Percentiles rank a stretch among this genome's conserved stretches.
Evolutionary conservation across 495 filamentous ascomycete genomes (phyloP).

Genomic region (Hypoxylon perforatum): DNA sequence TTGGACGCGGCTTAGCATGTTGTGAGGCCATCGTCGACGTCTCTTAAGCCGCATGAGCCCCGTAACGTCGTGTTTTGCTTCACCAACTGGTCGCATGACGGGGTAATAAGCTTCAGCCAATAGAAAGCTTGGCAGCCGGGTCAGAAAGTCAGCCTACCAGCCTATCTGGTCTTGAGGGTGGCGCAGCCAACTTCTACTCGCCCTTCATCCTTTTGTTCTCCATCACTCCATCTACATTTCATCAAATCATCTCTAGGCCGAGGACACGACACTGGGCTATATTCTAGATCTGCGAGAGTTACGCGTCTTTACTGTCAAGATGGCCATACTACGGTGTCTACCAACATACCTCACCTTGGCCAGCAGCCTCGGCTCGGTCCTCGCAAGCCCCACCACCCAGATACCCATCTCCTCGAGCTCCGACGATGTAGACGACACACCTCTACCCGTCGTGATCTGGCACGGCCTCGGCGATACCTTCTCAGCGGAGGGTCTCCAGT

Average conservation of each 20-base stretch:
- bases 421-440: slow-evolving; percentile 63
- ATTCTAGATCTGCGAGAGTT: slow-evolving; percentile 1
- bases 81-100: background rate
- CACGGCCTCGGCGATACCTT: slow-evolving; percentile 81
- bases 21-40: slow-evolving; percentile 21
- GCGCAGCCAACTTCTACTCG: slow-evolving; percentile 16
- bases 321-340: slow-evolving; percentile 25
- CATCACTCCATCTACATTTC: slow-evolving; percentile 15
- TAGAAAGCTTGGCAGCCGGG: slow-evolving; percentile 18
- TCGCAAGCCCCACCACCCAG: slow-evolving; percentile 31
- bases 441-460: slow-evolving; percentile 92
- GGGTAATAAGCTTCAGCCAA: slow-evolving; percentile 23
- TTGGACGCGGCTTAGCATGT: background rate
- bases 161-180: slow-evolving; percentile 7
- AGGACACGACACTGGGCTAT: slow-evolving; percentile 15
- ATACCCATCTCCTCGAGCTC: slow-evolving; percentile 14
- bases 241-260: background rate
- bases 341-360: slow-evolving; percentile 25
- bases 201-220: slow-evolving; percentile 8
- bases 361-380: slow-evolving; percentile 18
- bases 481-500: slow-evolving; percentile 75
- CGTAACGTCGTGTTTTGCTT: slow-evolving; percentile 15
- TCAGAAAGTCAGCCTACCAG: slow-evolving; percentile 1
- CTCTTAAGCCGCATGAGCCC: background rate
- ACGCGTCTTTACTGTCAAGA: slow-evolving; percentile 9